A percentile compares a stretch with the other conserved stretches of the same genome.
These are phyloP conservation scores for Trichophyton rubrum DNA, from an alignment of 2,329 filamentous ascomycete species.

Conservation along the genomic window DNA sequence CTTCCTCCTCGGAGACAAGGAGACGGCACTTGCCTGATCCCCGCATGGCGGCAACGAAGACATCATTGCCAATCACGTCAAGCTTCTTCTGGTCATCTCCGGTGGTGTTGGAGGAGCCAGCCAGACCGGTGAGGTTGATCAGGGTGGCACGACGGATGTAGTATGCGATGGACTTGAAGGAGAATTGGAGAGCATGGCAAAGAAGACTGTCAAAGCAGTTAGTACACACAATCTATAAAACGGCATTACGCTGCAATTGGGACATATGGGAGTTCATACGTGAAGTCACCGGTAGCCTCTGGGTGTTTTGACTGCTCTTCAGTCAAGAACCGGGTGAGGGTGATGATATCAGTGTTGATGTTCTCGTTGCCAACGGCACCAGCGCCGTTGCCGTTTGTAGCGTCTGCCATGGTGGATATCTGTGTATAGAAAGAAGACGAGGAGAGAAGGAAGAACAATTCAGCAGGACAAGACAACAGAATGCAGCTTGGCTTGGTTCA, in stretches of 20 bases:
- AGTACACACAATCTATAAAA: slow-evolving; percentile 7
- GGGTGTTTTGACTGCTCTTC: slow-evolving; percentile 90
- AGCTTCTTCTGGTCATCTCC: slow-evolving; percentile 99
- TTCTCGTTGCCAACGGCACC: slow-evolving; percentile 54
- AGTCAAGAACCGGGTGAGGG: slow-evolving; percentile 86
- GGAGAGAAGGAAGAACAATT: background rate
- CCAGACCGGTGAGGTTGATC: slow-evolving; percentile 89
- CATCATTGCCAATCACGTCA: slow-evolving; percentile 95
- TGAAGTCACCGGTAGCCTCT: slow-evolving; percentile 96
- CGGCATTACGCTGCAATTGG: background rate
- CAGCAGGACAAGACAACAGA: background rate
- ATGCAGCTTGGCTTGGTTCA: background rate
- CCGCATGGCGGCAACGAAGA: slow-evolving; percentile 92
- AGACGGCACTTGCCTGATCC: slow-evolving; percentile 82
- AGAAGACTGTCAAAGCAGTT: slow-evolving; percentile 51
- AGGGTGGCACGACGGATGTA: slow-evolving; percentile 94
- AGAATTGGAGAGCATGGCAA: slow-evolving; percentile 96
- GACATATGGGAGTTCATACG: slow-evolving; percentile 45
- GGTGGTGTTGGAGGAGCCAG: slow-evolving; percentile 86
- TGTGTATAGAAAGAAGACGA: background rate
- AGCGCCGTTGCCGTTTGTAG: slow-evolving; percentile 32
- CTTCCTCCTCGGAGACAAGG: slow-evolving; percentile 96
- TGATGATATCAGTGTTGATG: slow-evolving; percentile 93
- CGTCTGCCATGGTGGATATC: slow-evolving; percentile 24
- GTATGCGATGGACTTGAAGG: slow-evolving; percentile 99